These are phyloP conservation scores for Schwanniomyces polymorphus DNA, from an alignment of 805 yeast genomes.

Conservation along the genomic window DNA sequence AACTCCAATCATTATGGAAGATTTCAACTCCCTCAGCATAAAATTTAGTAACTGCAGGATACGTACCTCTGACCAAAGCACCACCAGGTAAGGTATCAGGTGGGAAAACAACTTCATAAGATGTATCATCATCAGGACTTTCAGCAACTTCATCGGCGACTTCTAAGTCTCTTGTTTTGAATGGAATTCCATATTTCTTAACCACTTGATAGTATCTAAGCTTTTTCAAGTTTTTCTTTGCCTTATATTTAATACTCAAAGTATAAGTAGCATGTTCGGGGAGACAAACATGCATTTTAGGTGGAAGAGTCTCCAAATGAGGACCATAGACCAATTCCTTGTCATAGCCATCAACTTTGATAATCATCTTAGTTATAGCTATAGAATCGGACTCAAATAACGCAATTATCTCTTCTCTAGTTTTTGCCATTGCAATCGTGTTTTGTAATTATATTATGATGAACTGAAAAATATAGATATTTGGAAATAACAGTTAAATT, in stretches of 20 bases:
- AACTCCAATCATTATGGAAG: constrained; percentile 14
- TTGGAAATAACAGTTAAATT: too few relatives aligned
- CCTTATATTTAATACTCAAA: constrained; percentile 22
- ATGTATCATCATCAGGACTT: constrained; percentile 15
- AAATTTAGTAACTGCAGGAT: constrained; percentile 22
- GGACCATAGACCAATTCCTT: constrained; percentile 16
- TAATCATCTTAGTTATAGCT: constrained; percentile 22
- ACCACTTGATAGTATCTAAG: constrained; percentile 27
- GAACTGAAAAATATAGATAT: too few relatives aligned
- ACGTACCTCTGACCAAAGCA: constrained; percentile 23
- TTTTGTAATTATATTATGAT: too few relatives aligned
- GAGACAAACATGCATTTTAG: constrained; percentile 18
- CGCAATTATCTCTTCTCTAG: background rate
- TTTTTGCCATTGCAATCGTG: background rate
- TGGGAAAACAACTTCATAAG: constrained; percentile 19
- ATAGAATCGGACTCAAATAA: constrained; percentile 22
- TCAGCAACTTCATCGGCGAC: constrained; percentile 18
- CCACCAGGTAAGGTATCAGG: constrained; percentile 33
- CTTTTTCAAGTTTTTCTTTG: constrained; percentile 16
- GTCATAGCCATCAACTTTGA: constrained; percentile 26
- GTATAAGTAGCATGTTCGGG: constrained; percentile 26
- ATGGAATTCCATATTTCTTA: constrained; percentile 24
- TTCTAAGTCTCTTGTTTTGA: constrained; percentile 17
- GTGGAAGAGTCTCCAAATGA: constrained; percentile 27
- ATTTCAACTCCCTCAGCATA: constrained; percentile 15